Percentiles rank a stretch among this genome's conserved stretches.
Conservation (phyloP, 345 rosid genomes). For the Ceriops decandra region DNA sequence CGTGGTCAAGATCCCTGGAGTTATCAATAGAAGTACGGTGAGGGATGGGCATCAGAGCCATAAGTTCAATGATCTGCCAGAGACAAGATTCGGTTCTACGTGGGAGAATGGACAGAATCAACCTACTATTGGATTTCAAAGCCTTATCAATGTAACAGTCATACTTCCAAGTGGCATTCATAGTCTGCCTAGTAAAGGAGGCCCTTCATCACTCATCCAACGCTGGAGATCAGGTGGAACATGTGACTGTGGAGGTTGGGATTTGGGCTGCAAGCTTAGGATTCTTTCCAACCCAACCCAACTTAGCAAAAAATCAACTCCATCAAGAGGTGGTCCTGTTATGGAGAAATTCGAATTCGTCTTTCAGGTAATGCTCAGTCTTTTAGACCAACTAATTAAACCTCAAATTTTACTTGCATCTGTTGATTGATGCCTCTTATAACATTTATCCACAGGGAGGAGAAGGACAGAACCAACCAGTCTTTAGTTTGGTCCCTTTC, state of each 20-base stretch:
- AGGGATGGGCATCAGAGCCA: constrained; percentile 30
- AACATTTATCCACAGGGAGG: constrained; percentile 49
- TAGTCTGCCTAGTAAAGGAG: constrained; percentile 77
- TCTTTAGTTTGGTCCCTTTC: constrained; percentile 60
- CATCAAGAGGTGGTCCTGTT: constrained; percentile 33
- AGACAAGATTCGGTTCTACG: constrained; percentile 6
- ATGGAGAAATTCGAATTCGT: constrained; percentile 51
- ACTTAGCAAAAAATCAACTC: constrained; percentile 24
- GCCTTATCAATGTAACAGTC: constrained; percentile 42
- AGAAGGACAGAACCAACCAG: constrained; percentile 43
- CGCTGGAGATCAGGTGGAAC: constrained; percentile 92
- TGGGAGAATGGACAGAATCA: constrained; percentile 23
- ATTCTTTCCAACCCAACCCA: constrained; percentile 48
- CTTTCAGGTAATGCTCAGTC: constrained; percentile 44
- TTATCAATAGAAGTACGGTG: constrained; percentile 18
- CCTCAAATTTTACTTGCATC: background rate
- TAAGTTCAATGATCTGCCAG: constrained; percentile 18
- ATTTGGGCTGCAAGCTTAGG: constrained; percentile 74
- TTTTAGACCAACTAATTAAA: background rate
- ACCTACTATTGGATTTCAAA: constrained; percentile 24
- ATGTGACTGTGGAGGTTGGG: constrained; percentile 99
- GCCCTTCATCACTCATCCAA: constrained; percentile 80
- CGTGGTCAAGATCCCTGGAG: constrained; percentile 54
- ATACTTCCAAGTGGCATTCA: constrained; percentile 90
- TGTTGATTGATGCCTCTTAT: constrained; percentile 3